phyloP scores from a whole-genome alignment of 108 stramenopile species.

The Nitzschia palea region DNA sequence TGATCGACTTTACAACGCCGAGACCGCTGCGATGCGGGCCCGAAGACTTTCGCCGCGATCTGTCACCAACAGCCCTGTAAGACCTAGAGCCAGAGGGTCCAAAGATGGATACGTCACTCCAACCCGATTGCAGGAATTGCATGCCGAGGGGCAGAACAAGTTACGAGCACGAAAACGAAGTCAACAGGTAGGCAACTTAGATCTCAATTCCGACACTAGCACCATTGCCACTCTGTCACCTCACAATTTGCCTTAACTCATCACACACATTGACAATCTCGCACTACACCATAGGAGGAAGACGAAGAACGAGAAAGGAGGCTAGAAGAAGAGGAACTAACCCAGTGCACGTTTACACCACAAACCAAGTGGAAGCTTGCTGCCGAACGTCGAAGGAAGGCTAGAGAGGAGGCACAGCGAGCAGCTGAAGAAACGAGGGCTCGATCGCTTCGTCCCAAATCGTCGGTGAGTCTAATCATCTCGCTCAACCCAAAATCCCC shows the following conservation, averaged over 20 bases:
- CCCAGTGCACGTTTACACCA: slow-evolving; percentile 27
- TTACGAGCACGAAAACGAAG: slow-evolving; percentile 8
- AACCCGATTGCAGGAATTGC: slow-evolving; percentile 11
- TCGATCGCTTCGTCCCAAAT: not conserved
- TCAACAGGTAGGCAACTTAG: slow-evolving; percentile 6
- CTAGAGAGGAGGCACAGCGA: slow-evolving; percentile 9
- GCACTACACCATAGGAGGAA: slow-evolving; percentile 13
- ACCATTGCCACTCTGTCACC: too few relatives aligned
- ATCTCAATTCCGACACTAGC: too few relatives aligned
- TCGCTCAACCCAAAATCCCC: too few relatives aligned
- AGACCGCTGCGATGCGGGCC: slow-evolving; percentile 21
- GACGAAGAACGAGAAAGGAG: slow-evolving; percentile 3
- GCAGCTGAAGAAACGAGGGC: not conserved
- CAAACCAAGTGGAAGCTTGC: slow-evolving; percentile 29
- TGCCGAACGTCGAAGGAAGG: slow-evolving; percentile 19
- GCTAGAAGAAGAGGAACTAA: slow-evolving; percentile 19
- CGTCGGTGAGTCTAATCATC: slow-evolving; percentile 1
- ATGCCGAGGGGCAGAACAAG: slow-evolving; percentile 12
- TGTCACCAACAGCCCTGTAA: not conserved
- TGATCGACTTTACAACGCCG: slow-evolving; percentile 21
- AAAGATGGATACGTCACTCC: slow-evolving; percentile 18
- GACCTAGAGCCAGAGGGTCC: not conserved
- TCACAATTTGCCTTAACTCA: too few relatives aligned
- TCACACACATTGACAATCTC: not conserved
- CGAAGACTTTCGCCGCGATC: not conserved